Conservation (phyloP, 2,329 filamentous ascomycete species). For the Fusarium sp. region DNA sequence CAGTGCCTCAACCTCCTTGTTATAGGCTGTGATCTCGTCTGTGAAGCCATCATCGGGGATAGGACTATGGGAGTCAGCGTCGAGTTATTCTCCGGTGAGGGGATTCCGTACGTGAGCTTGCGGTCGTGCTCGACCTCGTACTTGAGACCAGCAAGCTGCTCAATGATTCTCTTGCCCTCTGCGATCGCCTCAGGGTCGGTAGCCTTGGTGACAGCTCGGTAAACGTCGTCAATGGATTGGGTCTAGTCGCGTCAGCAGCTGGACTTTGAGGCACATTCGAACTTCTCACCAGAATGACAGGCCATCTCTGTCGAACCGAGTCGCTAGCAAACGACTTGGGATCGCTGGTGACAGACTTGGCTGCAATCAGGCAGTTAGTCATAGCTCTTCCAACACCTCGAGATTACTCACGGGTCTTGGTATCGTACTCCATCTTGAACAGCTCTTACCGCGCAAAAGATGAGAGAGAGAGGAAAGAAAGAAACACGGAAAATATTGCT, state of each 20-base stretch:
- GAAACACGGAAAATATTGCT: conserved; percentile 3
- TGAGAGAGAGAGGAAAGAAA: not conserved
- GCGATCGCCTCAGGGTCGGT: conserved; percentile 73
- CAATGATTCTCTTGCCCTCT: conserved; percentile 89
- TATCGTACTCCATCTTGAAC: conserved; percentile 76
- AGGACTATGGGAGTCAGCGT: conserved; percentile 62
- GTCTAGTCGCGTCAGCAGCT: conserved; percentile 67
- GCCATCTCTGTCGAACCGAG: conserved; percentile 91
- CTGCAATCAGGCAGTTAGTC: conserved; percentile 58
- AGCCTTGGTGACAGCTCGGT: conserved; percentile 74
- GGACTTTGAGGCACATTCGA: not conserved
- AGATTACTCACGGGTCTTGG: conserved; percentile 73
- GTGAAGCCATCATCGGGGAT: conserved; percentile 80
- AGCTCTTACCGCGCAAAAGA: not conserved
- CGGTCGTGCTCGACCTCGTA: conserved; percentile 96
- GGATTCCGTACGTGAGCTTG: conserved; percentile 72
- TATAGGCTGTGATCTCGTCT: conserved; percentile 88
- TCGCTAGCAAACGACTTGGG: conserved; percentile 86
- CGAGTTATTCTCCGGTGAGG: not conserved
- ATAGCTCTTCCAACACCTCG: not conserved
- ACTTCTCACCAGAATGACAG: conserved; percentile 82
- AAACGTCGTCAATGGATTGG: conserved; percentile 93
- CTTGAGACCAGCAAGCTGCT: conserved; percentile 84
- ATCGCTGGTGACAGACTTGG: conserved; percentile 83
- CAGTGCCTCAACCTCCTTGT: conserved; percentile 82